Conservation (phyloP, 1,284 basidiomycete species). For the Leccinum pallidistipes region DNA sequence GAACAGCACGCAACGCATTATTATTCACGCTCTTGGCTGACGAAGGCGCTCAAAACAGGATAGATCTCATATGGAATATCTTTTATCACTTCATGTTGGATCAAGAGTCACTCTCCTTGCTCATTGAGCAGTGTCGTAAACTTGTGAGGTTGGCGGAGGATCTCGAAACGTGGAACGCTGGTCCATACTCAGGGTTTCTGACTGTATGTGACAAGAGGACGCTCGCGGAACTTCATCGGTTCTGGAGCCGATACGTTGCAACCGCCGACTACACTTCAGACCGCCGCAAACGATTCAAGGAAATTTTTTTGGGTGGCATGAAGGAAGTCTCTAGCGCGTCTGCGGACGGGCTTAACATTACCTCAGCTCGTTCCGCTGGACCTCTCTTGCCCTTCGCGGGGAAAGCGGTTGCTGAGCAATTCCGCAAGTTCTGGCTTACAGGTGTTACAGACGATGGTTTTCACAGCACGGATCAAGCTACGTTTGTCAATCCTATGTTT, state of each 20-base stretch:
- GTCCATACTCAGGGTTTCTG: slow-evolving; percentile 41
- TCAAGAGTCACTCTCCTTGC: slow-evolving; percentile 34
- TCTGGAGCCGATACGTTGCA: slow-evolving; percentile 43
- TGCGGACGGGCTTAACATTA: not conserved
- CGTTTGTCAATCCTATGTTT: slow-evolving; percentile 47
- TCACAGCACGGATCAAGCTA: slow-evolving; percentile 24
- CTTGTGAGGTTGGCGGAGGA: slow-evolving; percentile 40
- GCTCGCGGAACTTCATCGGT: slow-evolving; percentile 39
- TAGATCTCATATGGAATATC: slow-evolving; percentile 49
- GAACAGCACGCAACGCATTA: slow-evolving; percentile 43
- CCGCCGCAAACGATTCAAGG: slow-evolving; percentile 22
- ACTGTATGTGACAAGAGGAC: slow-evolving; percentile 40
- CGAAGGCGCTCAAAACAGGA: slow-evolving; percentile 13
- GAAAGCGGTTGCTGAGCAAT: slow-evolving; percentile 22
- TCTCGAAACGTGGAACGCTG: slow-evolving; percentile 43
- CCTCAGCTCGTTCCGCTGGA: slow-evolving; percentile 40
- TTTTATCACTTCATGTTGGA: slow-evolving; percentile 58
- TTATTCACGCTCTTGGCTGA: slow-evolving; percentile 40
- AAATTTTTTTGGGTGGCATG: slow-evolving; percentile 15
- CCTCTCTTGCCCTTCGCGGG: slow-evolving; percentile 30
- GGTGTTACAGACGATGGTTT: slow-evolving; percentile 39
- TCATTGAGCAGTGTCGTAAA: slow-evolving; percentile 46
- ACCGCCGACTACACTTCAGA: slow-evolving; percentile 9
- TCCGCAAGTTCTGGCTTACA: slow-evolving; percentile 41
- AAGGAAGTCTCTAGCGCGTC: not conserved